Conservation (phyloP, 1,139 yeast species). For the Scheffersomyces titani region DNA sequence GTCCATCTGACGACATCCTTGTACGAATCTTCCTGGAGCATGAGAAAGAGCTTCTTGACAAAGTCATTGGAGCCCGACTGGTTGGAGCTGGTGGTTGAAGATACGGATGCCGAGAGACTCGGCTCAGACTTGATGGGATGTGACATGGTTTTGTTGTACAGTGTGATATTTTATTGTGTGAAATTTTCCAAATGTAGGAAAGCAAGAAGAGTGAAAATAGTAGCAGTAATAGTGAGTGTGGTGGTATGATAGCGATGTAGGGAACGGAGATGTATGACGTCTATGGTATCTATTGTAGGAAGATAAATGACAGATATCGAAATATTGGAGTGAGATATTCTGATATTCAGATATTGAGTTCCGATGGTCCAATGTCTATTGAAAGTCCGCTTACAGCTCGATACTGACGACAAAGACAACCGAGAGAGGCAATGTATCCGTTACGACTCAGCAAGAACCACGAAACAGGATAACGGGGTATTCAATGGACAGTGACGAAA, state of each 20-base stretch:
- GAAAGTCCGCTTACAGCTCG: background rate
- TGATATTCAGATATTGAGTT: background rate
- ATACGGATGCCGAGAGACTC: background rate
- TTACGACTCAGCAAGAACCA: too few species aligned
- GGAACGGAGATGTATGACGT: too few species aligned
- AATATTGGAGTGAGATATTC: background rate
- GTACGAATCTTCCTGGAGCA: conserved; percentile 81
- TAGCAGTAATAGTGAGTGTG: too few species aligned
- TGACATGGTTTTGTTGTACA: background rate
- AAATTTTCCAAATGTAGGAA: too few species aligned
- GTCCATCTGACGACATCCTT: conserved; percentile 83
- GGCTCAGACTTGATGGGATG: background rate
- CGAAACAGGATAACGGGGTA: background rate
- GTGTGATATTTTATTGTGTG: too few species aligned
- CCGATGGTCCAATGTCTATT: background rate
- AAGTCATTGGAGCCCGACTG: conserved; percentile 63
- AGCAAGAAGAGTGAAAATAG: background rate
- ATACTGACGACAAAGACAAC: background rate
- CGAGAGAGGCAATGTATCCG: background rate
- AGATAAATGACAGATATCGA: background rate
- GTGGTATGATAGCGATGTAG: background rate
- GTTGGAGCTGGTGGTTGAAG: conserved; percentile 10
- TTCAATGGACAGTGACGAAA: background rate
- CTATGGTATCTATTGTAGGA: too few species aligned
- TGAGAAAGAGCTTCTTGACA: conserved; percentile 73